Base-by-base conservation (phyloP, 2,329 filamentous ascomycete genomes). In the Penicillium sp. region DNA sequence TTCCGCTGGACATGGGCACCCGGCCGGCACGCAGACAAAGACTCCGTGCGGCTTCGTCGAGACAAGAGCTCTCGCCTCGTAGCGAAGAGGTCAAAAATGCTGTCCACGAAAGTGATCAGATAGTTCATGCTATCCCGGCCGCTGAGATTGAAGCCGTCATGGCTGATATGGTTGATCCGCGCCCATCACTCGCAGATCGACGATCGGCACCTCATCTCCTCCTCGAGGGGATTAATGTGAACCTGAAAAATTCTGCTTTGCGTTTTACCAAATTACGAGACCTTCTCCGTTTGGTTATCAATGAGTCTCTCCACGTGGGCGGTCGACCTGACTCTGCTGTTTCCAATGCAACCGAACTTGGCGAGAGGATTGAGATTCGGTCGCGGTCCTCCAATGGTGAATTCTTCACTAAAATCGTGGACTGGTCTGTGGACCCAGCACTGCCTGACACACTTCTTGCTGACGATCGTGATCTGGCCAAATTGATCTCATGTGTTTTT, bases 391-490 rank as follows among this genome's bases (percentile, higher is more conserved):
- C 72, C 2, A 75, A 73, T 49, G 74, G 74, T n/a, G 60, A 72
- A 45, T 50, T 67, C n/a, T 69, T 66, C 30, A 69, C 65, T 14
- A 75, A 75, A 50, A 68, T 63, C 16, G 75, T 77, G 28, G 67
- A 75, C 44, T 77, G 74, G 75, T 71, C 67, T 34, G 73, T 77
- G n/a, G 71, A 75, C 39, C 57, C 67, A 14, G 67, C 67, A 22
- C 67, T 77, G n/a, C 75, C 75, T 2, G 73, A 77, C 30, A 70
- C 67, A 4, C 58, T 77, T 27, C 68, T 72, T 38, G 74, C 82
- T 37, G 82, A 85, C 59, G 82, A 85, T 62, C 77, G 81, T 57
- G 82, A 85, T 52, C 67, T 86, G 30, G 77, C 78, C 37, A 85
- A 85, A 60, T 70, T 84, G 58, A 77, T 85, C 2, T 84, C 81